phyloP scores from a whole-genome alignment of 805 yeast genomes.

The Saccharomycopsis olivae region DNA sequence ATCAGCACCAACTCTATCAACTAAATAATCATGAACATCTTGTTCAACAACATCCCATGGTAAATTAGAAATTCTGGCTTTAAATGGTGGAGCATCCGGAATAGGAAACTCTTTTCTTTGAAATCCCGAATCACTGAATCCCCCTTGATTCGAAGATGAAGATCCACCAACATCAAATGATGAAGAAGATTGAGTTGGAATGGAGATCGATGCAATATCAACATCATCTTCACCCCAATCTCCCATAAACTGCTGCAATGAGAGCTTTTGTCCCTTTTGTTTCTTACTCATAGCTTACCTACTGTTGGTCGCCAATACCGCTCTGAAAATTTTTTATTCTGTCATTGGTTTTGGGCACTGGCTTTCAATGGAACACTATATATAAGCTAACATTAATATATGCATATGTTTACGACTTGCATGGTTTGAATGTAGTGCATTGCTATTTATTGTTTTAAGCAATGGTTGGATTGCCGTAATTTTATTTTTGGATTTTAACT shows the following conservation, averaged over 20 bases:
- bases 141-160: constrained; percentile 23
- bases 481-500: too few relatives aligned
- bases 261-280: constrained; percentile 67
- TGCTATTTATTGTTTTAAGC: too few relatives aligned
- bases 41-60: constrained; percentile 74
- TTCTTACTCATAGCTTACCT: constrained; percentile 25
- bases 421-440: too few relatives aligned
- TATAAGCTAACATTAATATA: too few relatives aligned
- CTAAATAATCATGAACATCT: constrained; percentile 49
- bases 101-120: constrained; percentile 68
- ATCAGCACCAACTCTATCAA: constrained; percentile 26
- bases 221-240: constrained; percentile 86
- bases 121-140: constrained; percentile 28
- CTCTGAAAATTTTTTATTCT: too few relatives aligned
- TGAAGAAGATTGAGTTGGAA: constrained; percentile 31
- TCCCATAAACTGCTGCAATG: constrained; percentile 73
- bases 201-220: constrained; percentile 55
- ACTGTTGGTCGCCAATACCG: too few relatives aligned
- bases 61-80: constrained; percentile 80
- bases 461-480: too few relatives aligned
- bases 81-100: constrained; percentile 87
- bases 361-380: too few relatives aligned
- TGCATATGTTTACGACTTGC: too few relatives aligned
- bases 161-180: constrained; percentile 21
- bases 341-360: too few relatives aligned